Evolutionary conservation across 371 early-diverging fungal species (phyloP).

Genomic region (Rhizopus sp.): DNA sequence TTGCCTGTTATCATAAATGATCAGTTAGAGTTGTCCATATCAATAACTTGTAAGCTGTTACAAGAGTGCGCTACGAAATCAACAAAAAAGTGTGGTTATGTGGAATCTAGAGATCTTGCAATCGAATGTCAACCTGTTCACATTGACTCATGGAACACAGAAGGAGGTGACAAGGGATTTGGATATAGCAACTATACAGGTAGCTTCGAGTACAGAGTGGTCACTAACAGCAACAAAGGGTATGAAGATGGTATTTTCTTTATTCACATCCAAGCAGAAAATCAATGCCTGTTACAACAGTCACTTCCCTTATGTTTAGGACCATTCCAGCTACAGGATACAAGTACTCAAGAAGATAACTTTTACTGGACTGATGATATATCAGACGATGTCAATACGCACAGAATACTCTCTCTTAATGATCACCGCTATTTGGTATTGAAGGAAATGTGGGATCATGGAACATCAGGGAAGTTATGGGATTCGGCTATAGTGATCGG

Average conservation of each 20-base stretch:
- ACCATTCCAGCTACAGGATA: not conserved
- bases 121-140: not conserved
- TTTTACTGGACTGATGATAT: slow-evolving; percentile 1
- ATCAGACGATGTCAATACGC: not conserved
- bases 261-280: not conserved
- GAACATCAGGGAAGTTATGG: slow-evolving; percentile 64
- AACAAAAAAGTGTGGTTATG: not conserved
- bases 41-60: not conserved
- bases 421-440: slow-evolving; percentile 28
- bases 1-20: slow-evolving; percentile 7
- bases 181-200: not conserved
- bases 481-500: slow-evolving; percentile 59
- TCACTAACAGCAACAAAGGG: not conserved
- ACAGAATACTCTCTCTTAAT: not conserved
- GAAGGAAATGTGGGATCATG: slow-evolving; percentile 52
- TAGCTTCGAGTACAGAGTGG: slow-evolving; percentile 1
- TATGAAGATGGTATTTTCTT: not conserved
- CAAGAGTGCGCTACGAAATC: not conserved
- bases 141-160: not conserved
- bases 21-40: not conserved
- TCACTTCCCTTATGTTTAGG: not conserved
- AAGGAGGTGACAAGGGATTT: not conserved
- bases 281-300: not conserved
- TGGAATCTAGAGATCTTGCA: not conserved
- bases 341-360: not conserved